Conservation (phyloP, 768 basidiomycete genomes). For the Sporobolomyces phaffii region DNA sequence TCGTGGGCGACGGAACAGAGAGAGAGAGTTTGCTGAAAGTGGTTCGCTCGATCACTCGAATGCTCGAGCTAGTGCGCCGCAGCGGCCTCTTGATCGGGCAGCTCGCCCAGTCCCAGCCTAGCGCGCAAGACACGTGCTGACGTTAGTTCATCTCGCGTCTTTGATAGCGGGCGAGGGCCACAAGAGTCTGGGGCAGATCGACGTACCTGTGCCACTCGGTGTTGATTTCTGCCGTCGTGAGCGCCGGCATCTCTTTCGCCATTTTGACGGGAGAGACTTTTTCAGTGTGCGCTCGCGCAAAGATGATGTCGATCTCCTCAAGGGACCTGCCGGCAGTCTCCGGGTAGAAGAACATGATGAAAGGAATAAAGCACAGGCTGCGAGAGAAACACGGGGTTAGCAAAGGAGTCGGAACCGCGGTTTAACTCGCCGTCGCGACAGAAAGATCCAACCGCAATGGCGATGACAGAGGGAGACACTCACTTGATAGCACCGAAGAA, state of each 20-base stretch:
- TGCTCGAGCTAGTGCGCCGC: conserved; percentile 2
- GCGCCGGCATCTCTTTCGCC: conserved; percentile 15
- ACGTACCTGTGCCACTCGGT: conserved; percentile 19
- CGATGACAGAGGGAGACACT: neutral
- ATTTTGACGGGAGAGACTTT: conserved; percentile 14
- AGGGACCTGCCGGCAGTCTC: conserved; percentile 45
- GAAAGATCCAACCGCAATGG: neutral
- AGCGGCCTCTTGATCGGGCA: neutral
- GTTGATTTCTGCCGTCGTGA: conserved; percentile 12
- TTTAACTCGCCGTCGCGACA: no score
- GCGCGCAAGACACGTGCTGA: no score
- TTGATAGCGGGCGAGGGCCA: neutral
- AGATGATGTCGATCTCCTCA: conserved; percentile 50
- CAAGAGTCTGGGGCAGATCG: neutral
- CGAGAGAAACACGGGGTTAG: no score
- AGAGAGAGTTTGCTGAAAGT: no score
- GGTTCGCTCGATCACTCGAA: no score
- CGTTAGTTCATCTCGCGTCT: no score
- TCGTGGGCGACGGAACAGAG: no score
- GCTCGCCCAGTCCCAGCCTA: neutral
- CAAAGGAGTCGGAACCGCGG: no score
- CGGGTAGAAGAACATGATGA: conserved; percentile 38
- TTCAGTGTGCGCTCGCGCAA: conserved; percentile 46
- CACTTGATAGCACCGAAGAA: conserved; percentile 45
- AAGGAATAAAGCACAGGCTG: conserved; percentile 48